Evolutionary conservation across 2,329 filamentous ascomycete genomes (phyloP), one percentile per base, ranked within the genome.

Genomic region (Neodidymelliopsis sp.): DNA sequence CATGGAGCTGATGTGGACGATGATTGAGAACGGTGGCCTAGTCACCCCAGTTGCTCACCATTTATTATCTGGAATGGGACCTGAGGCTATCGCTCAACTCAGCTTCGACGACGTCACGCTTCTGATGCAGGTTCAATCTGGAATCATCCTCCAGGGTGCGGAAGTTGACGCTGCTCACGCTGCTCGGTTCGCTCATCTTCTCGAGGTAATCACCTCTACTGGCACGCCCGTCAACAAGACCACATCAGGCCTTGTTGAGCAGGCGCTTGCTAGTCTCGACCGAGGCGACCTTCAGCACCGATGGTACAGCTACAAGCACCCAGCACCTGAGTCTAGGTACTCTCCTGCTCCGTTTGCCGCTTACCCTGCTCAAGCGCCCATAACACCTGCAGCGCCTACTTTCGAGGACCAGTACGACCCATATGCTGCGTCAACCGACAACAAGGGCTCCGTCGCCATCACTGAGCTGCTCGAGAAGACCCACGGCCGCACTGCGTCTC

Each of bases 361-460:
- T 0, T 83, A 78, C 72, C 60, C 77, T 45, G 59, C 62, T 39
- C 66, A 63, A 45, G 81, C 83, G 1, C 73, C 74, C 13, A 67
- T 74, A 23, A 79, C 83, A 9, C 76, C 81, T 2, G 81, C 81
- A 6, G 79, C 82, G 6, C 80, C 85, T 4, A 82, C 83, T 43
- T 86, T 84, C 49, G 89, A 95, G 64, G 93, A 97, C 58, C 86
- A 85, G 6, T 95, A 88, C 65, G 94, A 99, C 67, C 94, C 94
- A 1, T 96, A 97, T 68, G 90, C 89, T 11, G 85, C 89, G 65
- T 91, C 84, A 58, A 96, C 91, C 24, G 94, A 99, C 72, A 93
- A 94, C 79, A 93, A 93, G 74, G 92, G 91, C 29, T 97, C 94
- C 10, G 88, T 91, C 12, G 80, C 91, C 49, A 97, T 97, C 66